Conservation (phyloP, 768 basidiomycete genomes). For the Leccinum fibrillosum region DNA sequence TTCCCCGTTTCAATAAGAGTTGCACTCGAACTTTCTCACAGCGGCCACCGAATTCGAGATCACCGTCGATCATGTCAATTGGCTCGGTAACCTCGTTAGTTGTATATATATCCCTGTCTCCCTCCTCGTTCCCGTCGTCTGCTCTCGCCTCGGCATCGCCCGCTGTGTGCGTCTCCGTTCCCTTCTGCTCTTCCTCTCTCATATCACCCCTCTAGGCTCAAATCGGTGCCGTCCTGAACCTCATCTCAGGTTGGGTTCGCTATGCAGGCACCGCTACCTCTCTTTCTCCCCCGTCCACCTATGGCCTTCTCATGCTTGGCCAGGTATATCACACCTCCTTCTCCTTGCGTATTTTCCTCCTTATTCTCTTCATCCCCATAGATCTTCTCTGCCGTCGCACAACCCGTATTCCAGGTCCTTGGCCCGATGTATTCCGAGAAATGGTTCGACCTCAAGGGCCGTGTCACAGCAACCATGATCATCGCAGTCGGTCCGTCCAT, state of each 20-base stretch:
- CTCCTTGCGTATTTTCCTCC: neutral
- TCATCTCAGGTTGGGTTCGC: conserved; percentile 73
- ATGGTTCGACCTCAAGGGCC: conserved; percentile 76
- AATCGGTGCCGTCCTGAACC: conserved; percentile 48
- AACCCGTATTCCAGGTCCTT: conserved; percentile 73
- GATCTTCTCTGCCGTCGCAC: conserved; percentile 62
- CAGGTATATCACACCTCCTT: conserved; percentile 45
- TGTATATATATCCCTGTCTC: conserved; percentile 63
- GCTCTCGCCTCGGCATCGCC: conserved; percentile 57
- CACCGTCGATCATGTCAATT: conserved; percentile 69
- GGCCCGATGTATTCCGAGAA: conserved; percentile 79
- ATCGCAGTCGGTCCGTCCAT: conserved; percentile 41
- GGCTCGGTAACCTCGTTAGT: conserved; percentile 71
- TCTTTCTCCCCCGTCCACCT: conserved; percentile 50
- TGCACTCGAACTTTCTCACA: conserved; percentile 22
- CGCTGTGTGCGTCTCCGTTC: conserved; percentile 50
- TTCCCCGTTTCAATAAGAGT: too few species aligned
- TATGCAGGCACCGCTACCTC: conserved; percentile 65
- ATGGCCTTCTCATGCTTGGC: conserved; percentile 65
- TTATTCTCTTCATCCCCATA: conserved; percentile 22
- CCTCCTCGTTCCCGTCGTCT: conserved; percentile 54
- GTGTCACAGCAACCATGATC: conserved; percentile 76
- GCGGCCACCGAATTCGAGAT: conserved; percentile 65
- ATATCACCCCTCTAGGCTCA: conserved; percentile 47
- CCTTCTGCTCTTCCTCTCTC: neutral